Evolutionary conservation across 2,329 filamentous ascomycete species (phyloP).

Genomic region (Epicoccum sorghinum): DNA sequence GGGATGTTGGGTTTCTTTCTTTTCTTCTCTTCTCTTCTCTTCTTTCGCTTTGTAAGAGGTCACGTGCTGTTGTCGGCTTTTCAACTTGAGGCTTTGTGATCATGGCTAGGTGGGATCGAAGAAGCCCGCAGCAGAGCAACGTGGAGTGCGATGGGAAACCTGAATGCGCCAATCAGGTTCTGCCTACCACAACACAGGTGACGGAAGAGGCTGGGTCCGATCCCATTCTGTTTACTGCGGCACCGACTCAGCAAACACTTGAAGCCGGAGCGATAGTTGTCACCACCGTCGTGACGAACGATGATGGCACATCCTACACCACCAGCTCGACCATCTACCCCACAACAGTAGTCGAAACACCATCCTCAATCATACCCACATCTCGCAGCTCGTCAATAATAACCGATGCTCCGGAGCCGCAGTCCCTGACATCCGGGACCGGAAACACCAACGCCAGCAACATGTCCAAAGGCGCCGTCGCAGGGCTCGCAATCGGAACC

Average conservation of each 20-base stretch:
- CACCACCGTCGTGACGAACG: neutral
- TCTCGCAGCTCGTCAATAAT: neutral
- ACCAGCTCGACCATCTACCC: neutral
- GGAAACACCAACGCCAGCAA: neutral
- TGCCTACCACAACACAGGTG: no score
- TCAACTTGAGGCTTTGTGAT: no score
- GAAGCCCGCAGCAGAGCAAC: no score
- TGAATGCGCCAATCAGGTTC: no score
- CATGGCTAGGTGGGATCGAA: no score
- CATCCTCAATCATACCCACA: neutral
- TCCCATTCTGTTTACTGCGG: no score
- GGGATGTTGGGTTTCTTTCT: neutral
- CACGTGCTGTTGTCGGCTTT: neutral
- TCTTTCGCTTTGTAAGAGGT: neutral
- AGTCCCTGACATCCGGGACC: neutral
- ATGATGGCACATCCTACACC: neutral
- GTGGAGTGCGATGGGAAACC: no score
- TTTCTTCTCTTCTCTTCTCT: constrained; percentile 2
- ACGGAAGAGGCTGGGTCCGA: no score
- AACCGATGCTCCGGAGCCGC: neutral
- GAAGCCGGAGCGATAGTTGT: no score
- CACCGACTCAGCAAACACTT: no score
- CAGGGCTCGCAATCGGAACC: constrained; percentile 14
- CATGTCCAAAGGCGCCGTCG: constrained; percentile 12
- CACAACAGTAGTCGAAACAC: neutral